A percentile compares a stretch with the other conserved stretches of the same genome.
phyloP scores from a whole-genome alignment of 176 grass and related monocot genomes.

The Neostapfia colusana region DNA sequence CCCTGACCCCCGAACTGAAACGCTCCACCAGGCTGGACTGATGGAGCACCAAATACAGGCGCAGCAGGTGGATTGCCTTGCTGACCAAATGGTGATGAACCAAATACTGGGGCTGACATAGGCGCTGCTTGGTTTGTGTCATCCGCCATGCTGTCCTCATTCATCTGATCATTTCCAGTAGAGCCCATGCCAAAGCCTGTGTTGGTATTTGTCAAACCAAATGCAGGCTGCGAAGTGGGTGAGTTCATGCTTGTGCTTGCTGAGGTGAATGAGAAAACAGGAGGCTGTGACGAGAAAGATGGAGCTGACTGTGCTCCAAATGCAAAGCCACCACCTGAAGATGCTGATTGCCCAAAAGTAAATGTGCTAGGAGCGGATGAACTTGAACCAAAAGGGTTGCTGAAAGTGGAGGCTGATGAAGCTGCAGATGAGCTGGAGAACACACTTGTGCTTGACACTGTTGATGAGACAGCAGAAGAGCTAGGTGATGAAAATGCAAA shows the following conservation, averaged over 20 bases:
- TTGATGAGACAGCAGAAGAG: conserved; percentile 40
- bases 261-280: conserved; percentile 51
- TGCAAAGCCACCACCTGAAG: conserved; percentile 47
- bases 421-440: conserved; percentile 30
- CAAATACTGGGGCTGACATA: conserved; percentile 38
- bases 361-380: conserved; percentile 46
- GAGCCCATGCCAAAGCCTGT: conserved; percentile 42
- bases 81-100: conserved; percentile 61
- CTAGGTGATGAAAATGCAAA: conserved; percentile 55
- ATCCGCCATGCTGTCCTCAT: conserved; percentile 67
- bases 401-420: conserved; percentile 42
- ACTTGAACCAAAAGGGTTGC: conserved; percentile 52
- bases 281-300: conserved; percentile 36
- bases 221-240: conserved; percentile 38
- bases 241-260: conserved; percentile 40
- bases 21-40: conserved; percentile 34
- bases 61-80: conserved; percentile 25
- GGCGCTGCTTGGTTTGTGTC: conserved; percentile 47
- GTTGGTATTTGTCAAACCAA: conserved; percentile 46
- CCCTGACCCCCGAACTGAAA: conserved; percentile 62
- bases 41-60: conserved; percentile 49
- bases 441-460: conserved; percentile 28
- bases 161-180: conserved; percentile 69
- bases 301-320: conserved; percentile 45
- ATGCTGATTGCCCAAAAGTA: conserved; percentile 51